These are phyloP conservation scores for Ustilago curta DNA, from an alignment of 1,284 basidiomycete species.

Conservation along the genomic window DNA sequence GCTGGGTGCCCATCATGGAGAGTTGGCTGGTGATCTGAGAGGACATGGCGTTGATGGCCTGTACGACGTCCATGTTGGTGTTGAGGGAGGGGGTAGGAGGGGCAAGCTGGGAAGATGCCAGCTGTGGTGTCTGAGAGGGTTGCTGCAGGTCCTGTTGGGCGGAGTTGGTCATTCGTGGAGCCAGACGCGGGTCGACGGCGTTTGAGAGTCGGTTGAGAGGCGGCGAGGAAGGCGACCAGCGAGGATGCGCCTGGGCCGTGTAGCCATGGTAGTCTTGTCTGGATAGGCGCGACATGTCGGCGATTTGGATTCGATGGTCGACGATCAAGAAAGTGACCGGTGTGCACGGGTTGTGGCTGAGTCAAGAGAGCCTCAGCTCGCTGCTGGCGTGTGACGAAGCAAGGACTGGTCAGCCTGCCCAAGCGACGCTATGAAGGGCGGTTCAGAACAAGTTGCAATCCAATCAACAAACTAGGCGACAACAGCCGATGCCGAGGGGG, in stretches of 20 bases:
- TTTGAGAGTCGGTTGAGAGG: constrained; percentile 45
- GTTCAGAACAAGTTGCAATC: neutral
- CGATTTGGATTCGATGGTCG: neutral
- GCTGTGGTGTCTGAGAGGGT: constrained; percentile 33
- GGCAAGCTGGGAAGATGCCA: constrained; percentile 20
- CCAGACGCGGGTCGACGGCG: constrained; percentile 33
- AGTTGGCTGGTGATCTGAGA: constrained; percentile 46
- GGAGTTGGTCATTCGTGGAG: constrained; percentile 33
- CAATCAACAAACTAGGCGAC: neutral
- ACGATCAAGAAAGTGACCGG: neutral
- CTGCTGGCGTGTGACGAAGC: neutral
- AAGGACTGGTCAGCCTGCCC: neutral
- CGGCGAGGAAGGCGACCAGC: constrained; percentile 50
- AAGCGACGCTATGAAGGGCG: neutral
- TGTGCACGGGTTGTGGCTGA: neutral
- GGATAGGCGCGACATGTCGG: constrained; percentile 47
- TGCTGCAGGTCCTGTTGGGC: constrained; percentile 35
- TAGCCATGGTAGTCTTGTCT: constrained; percentile 49
- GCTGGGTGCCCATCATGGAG: constrained; percentile 46
- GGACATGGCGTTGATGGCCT: constrained; percentile 46
- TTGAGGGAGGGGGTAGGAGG: constrained; percentile 9
- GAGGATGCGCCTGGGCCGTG: constrained; percentile 30
- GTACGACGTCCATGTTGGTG: constrained; percentile 41
- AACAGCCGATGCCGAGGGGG: constrained; percentile 3
- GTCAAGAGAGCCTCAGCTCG: neutral